Base-by-base conservation (phyloP, 2,329 filamentous ascomycete species). In the Penicillium sp. region DNA sequence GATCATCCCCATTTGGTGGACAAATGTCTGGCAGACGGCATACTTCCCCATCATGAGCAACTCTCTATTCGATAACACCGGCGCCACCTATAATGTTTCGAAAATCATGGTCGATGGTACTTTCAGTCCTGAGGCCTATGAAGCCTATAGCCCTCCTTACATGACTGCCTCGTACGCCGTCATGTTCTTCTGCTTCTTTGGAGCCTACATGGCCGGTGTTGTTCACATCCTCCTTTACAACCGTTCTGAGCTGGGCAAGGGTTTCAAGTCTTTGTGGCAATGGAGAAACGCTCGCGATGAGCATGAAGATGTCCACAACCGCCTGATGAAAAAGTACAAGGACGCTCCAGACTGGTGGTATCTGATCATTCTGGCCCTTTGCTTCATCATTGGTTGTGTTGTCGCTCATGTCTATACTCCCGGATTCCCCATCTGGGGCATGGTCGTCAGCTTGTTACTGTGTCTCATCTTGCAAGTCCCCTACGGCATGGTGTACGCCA, bases 311-410 rank as follows among this genome's bases (percentile, higher is more conserved):
- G 76, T 82, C 3, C 81, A 83, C 64, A 81, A 77, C 56, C 75
- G 79, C 9, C 70, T 83, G 29, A 82, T 83, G 80, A 72, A 74
- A 58, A 66, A 66, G 0, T 83, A 83, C 62, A 66, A 72, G 7
- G 75, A 83, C 58, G 80, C 81, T 0, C 81, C 83, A 0, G 81
- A 83, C 54, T 84, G 81, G 82, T 84, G 82, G 82, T 85, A 83
- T 58, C 61, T 78, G 27, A 52, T 75, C 5, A 73, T 76, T 21
- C 55, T 76, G 1, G 79, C 81, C 31, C 73, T 83, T 50, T 77
- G 72, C 3, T 72, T 80, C 11, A 80, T 80, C 16, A 69, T 82
- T 46, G 78, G 74, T 1, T 81, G 78, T 19, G 78, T 84, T 35
- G 75, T 76, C 2, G 75, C 72, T 3, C 83, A 78, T 77, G 75